Evolutionary conservation across 371 early-diverging fungal genomes (phyloP), one percentile per base, ranked within the genome.

Genomic region (Encephalitozoon romaleae): DNA sequence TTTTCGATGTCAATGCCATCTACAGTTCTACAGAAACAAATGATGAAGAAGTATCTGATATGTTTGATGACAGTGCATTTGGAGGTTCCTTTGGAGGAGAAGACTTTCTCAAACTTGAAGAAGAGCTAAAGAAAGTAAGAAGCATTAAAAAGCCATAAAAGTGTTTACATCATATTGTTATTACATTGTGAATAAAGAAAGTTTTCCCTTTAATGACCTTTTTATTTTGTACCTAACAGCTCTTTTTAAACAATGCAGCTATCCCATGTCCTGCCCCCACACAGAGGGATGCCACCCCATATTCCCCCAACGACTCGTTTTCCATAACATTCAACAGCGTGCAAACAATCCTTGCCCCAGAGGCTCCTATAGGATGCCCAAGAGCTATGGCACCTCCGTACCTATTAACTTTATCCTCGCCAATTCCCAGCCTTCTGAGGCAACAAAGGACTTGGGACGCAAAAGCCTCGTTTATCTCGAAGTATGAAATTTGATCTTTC

Each of bases 381-480:
- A 95, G 87, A 26, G 94, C 94, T 78, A 96, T 95, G 41, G 95
- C 94, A 77, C 97, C 97, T 77, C 97, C 97, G 88, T 93, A 90
- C 59, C 93, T 93, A 87, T 96, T 96, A 78, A 95, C 93, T 89
- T 91, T 94, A 72, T 90, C 88, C 76, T 87, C 69, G 59, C 89
- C 88, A 76, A 95, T 87, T 28, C 89, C 88, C 51, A 94, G 88
- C 85, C 90, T 89, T 85, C 93, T 88, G 45, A 93, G 88, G 74
- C 89, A 90, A 89, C 91, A 93, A 59, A 94, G 89, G 21, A 93
- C 90, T 87, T 95, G 95, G 76, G 94, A 93, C 32, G 95, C 95
- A 86, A 96, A 95, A 25, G 96, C 96, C 86, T 95, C 95, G 87
- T 95, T 96, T 85, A 96, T 89, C 87, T 96, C 96, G 69, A 94